Evolutionary conservation across 2,329 filamentous ascomycete species (phyloP).

Genomic region (Colletotrichum plurivorum): DNA sequence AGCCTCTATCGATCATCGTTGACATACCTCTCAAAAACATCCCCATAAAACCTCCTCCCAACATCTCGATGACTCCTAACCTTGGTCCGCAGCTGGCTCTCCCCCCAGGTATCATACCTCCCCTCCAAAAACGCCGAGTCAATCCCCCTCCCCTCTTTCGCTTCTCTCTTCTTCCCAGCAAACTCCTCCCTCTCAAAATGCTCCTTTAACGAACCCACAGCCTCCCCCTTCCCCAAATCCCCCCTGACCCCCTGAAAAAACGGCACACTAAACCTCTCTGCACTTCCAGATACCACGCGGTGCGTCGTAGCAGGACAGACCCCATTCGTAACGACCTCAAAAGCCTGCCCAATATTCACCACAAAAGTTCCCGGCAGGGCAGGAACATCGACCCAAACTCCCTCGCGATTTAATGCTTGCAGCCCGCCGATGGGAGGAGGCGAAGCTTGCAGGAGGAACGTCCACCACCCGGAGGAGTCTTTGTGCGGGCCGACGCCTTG

Average conservation of each 20-base stretch:
- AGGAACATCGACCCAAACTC: slow-evolving; percentile 65
- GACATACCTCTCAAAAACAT: slow-evolving; percentile 64
- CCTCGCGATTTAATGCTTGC: slow-evolving; percentile 63
- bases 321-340: slow-evolving; percentile 69
- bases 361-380: slow-evolving; percentile 65
- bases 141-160: slow-evolving; percentile 53
- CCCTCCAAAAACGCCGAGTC: slow-evolving; percentile 66
- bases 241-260: slow-evolving; percentile 66
- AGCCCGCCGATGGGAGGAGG: slow-evolving; percentile 63
- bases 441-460: slow-evolving; percentile 73
- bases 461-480: slow-evolving; percentile 75
- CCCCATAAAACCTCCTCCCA: slow-evolving; percentile 60
- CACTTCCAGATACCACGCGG: slow-evolving; percentile 53
- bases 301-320: slow-evolving; percentile 67
- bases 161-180: slow-evolving; percentile 45
- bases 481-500: slow-evolving; percentile 76
- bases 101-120: slow-evolving; percentile 68
- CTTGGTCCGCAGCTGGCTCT: slow-evolving; percentile 68
- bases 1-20: slow-evolving; percentile 51
- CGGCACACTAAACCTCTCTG: slow-evolving; percentile 59
- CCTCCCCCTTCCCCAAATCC: slow-evolving; percentile 59
- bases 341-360: slow-evolving; percentile 71
- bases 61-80: slow-evolving; percentile 65
- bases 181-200: slow-evolving; percentile 51
- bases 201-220: slow-evolving; percentile 52